Percentiles rank a stretch among this genome's conserved stretches.
Conservation (phyloP, 164 flowering plant genomes). For the Cinnamomum micranthum region DNA sequence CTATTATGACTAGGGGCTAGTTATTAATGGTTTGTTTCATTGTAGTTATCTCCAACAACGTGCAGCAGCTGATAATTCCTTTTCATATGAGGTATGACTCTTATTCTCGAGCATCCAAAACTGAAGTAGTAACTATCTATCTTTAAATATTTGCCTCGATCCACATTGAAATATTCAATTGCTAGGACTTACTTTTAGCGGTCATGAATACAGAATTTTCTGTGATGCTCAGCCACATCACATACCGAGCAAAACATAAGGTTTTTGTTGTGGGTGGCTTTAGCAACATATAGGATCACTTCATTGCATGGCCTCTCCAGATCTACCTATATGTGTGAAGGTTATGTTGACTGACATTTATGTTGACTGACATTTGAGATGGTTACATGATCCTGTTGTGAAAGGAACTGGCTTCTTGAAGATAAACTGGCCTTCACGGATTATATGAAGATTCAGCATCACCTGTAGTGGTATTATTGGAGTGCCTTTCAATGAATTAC, state of each 20-base stretch:
- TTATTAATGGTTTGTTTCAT: conserved; percentile 5
- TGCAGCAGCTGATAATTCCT: conserved; percentile 66
- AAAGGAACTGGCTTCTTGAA: too few species aligned
- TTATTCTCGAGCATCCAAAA: not conserved
- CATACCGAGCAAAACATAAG: too few species aligned
- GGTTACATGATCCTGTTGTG: too few species aligned
- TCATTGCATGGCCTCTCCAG: too few species aligned
- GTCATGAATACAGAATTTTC: not conserved
- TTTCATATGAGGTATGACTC: conserved; percentile 79
- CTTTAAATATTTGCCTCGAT: not conserved
- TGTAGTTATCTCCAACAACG: conserved; percentile 87
- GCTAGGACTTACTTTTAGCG: not conserved
- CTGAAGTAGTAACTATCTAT: not conserved
- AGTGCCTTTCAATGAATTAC: not conserved
- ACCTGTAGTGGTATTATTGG: too few species aligned
- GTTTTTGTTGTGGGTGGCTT: too few species aligned
- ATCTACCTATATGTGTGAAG: too few species aligned
- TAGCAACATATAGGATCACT: too few species aligned
- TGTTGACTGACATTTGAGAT: too few species aligned
- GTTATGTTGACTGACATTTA: too few species aligned
- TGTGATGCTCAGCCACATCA: not conserved
- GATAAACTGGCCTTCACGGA: too few species aligned
- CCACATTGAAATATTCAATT: not conserved
- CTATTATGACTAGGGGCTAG: not conserved
- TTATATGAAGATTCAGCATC: too few species aligned